Evolutionary conservation across 2,329 filamentous ascomycete species (phyloP), one percentile per base, ranked within the genome.

Genomic region (Alternaria incomplexa): DNA sequence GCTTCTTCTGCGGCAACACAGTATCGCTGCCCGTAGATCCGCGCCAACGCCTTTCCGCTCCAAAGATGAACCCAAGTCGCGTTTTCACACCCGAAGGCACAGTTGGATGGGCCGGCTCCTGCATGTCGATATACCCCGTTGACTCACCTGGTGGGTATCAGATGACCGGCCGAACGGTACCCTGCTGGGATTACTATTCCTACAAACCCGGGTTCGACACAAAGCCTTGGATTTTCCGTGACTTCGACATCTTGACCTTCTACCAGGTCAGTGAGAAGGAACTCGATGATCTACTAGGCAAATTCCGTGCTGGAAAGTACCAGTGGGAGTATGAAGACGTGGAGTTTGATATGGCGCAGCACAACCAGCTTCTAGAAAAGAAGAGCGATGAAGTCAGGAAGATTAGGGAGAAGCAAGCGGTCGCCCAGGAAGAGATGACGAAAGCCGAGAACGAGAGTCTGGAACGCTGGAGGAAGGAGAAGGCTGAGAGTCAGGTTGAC

Each of bases 61-160:
- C 86, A 0, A 88, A 88, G 72, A 83, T 84, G 76, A 88, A 88
- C 58, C 86, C 86, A 0, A 84, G 81, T 13, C 81, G 86, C 13
- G 84, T 87, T 1, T 87, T 85, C 71, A 88, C 86, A 0, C 86
- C 86, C 0, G 86, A 84, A 59, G 86, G 86, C 3, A 85, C 84
- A 0, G 83, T 87, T 0, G 83, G 82, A 1, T 87, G 85, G 85
- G 86, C 85, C 8, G 86, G 86, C 5, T 82, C 79, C 3, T 87
- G 85, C 72, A 84, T 86, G 76, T 81, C 76, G 0, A 80, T 88
- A 12, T 88, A 88, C 62, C 85, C 85, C 5, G 85, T 87, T 13
- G 86, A 88, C 64, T 84, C 82, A 0, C 86, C 86, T 0, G 86
- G 86, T 6, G 86, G 86, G 0, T 88, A 88, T 62, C 85, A 86